Evolutionary conservation across 106 monocot genomes (phyloP).

Genomic region (Xerophyta viscosa): DNA sequence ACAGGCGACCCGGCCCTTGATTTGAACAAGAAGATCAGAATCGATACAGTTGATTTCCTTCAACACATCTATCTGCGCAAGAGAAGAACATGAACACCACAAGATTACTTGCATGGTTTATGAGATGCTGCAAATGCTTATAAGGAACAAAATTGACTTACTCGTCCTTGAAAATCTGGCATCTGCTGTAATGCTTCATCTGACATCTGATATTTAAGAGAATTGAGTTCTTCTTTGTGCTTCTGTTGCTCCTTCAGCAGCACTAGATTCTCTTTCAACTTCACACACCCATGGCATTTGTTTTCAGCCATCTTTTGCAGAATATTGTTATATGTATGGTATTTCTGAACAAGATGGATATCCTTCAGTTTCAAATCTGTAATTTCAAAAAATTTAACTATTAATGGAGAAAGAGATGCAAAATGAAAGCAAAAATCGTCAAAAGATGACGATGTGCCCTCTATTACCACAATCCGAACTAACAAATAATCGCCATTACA

Average conservation of each 20-base stretch:
- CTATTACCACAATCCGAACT: too few relatives aligned
- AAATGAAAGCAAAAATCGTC: too few relatives aligned
- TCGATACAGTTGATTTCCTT: slow-evolving; percentile 81
- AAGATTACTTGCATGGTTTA: too few relatives aligned
- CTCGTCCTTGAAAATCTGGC: slow-evolving; percentile 95
- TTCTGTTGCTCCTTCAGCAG: slow-evolving; percentile 59
- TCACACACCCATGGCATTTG: slow-evolving; percentile 90
- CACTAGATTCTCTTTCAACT: slow-evolving; percentile 67
- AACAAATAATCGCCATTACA: too few relatives aligned
- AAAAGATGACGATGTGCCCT: too few relatives aligned
- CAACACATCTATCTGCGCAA: slow-evolving; percentile 84
- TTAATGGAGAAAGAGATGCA: neutral
- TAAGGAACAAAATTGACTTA: slow-evolving; percentile 22
- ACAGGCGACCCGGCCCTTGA: slow-evolving; percentile 96
- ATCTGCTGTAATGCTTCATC: slow-evolving; percentile 94
- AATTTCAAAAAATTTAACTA: neutral
- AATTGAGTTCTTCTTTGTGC: slow-evolving; percentile 77
- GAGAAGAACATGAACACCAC: neutral
- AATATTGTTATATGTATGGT: slow-evolving; percentile 43
- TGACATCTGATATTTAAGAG: slow-evolving; percentile 79
- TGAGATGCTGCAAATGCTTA: too few relatives aligned
- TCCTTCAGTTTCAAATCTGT: slow-evolving; percentile 89
- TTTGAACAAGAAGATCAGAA: slow-evolving; percentile 84
- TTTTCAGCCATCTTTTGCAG: slow-evolving; percentile 74
- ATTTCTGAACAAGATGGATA: slow-evolving; percentile 49